Percentiles rank a stretch among this genome's conserved stretches.
phyloP scores from a whole-genome alignment of 1,139 yeast species.

The Lodderomyces jiufengensis region DNA sequence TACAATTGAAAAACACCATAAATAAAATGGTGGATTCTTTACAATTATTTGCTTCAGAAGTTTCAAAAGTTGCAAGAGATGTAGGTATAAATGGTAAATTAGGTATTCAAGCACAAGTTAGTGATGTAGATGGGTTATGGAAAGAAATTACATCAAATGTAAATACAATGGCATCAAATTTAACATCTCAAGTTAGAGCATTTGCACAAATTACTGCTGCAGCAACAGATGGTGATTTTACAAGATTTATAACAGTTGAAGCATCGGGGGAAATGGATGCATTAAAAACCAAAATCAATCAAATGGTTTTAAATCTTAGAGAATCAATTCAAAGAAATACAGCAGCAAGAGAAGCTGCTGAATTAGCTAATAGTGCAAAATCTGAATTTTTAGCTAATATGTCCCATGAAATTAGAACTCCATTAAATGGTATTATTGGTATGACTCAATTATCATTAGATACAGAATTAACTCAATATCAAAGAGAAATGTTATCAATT shows the following conservation, averaged over 20 bases:
- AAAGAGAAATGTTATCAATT: slow-evolving; percentile 83
- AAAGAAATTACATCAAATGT: slow-evolving; percentile 91
- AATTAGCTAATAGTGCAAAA: slow-evolving; percentile 84
- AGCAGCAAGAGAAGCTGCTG: slow-evolving; percentile 93
- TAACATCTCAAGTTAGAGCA: slow-evolving; percentile 89
- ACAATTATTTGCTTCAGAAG: slow-evolving; percentile 84
- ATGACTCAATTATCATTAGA: slow-evolving; percentile 88
- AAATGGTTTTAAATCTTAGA: slow-evolving; percentile 83
- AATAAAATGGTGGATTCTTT: slow-evolving; percentile 90
- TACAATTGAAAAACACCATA: slow-evolving; percentile 75
- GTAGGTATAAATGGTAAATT: slow-evolving; percentile 91
- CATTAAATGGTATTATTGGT: slow-evolving; percentile 89
- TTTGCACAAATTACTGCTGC: slow-evolving; percentile 93
- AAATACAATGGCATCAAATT: slow-evolving; percentile 87
- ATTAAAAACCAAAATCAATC: slow-evolving; percentile 82
- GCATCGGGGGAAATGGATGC: slow-evolving; percentile 96
- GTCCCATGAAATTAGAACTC: slow-evolving; percentile 90
- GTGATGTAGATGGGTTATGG: slow-evolving; percentile 90
- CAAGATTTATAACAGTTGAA: slow-evolving; percentile 84
- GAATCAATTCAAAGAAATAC: slow-evolving; percentile 89
- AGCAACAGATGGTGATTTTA: slow-evolving; percentile 91
- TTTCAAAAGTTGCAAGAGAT: slow-evolving; percentile 84
- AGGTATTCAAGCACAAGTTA: slow-evolving; percentile 88
- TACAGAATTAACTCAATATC: slow-evolving; percentile 83
- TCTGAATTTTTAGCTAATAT: slow-evolving; percentile 87